These are phyloP conservation scores for Corynascus novoguineensis DNA, from an alignment of 495 filamentous ascomycete species.

Conservation along the genomic window DNA sequence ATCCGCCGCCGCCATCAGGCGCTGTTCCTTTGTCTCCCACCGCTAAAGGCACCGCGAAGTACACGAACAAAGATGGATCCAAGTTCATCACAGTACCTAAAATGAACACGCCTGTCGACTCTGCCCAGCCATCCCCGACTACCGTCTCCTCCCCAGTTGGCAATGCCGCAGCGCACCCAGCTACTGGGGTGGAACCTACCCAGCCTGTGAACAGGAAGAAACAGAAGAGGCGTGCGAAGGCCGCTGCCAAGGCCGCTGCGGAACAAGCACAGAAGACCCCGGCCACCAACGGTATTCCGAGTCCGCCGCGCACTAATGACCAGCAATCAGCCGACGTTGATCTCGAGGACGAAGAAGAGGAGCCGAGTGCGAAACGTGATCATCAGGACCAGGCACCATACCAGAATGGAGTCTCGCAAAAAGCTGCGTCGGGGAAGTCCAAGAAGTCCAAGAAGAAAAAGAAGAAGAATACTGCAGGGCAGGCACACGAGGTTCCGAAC, in stretches of 20 bases:
- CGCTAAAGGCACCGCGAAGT: constrained; percentile 48
- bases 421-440: constrained; percentile 24
- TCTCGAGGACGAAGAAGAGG: constrained; percentile 26
- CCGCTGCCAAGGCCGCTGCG: constrained; percentile 62
- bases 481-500: constrained; percentile 11
- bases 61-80: constrained; percentile 62
- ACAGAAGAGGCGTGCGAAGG: constrained; percentile 77
- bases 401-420: constrained; percentile 16
- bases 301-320: constrained; percentile 30
- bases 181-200: constrained; percentile 31
- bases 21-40: constrained; percentile 34
- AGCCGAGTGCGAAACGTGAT: constrained; percentile 3
- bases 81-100: constrained; percentile 65
- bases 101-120: constrained; percentile 44
- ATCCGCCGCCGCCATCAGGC: constrained; percentile 37
- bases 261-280: constrained; percentile 26
- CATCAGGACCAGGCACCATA: constrained; percentile 6
- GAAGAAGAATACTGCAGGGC: constrained; percentile 32
- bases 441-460: constrained; percentile 66
- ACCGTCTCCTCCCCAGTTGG: constrained; percentile 30
- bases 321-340: constrained; percentile 29
- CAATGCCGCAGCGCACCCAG: constrained; percentile 21
- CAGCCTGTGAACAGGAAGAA: constrained; percentile 80
- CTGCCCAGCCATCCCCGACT: constrained; percentile 46
- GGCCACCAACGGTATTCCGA: constrained; percentile 39